Conservation (phyloP, 192 early-diverging fungal genomes). For the Neocallimastix lanati region DNA sequence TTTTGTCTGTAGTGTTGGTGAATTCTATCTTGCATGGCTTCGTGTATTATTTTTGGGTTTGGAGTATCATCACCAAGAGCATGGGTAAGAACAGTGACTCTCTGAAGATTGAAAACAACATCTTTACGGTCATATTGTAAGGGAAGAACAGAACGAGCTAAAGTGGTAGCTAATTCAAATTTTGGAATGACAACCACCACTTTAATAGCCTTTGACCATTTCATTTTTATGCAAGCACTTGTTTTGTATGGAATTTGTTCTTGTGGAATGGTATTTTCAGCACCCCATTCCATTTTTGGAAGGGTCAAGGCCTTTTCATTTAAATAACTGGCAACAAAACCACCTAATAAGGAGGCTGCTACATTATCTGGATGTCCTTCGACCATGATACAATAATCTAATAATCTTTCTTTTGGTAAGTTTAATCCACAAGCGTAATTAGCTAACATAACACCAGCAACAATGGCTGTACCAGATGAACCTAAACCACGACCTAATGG, state of each 20-base stretch:
- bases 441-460: too few species aligned
- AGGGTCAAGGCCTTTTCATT: too few species aligned
- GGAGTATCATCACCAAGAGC: conserved; percentile 52
- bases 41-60: conserved; percentile 58
- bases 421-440: conserved; percentile 55
- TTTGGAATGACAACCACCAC: conserved; percentile 65
- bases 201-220: conserved; percentile 49
- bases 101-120: conserved; percentile 88
- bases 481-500: too few species aligned
- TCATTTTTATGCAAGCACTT: conserved; percentile 40
- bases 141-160: conserved; percentile 76
- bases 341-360: conserved; percentile 79
- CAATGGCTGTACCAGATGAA: conserved; percentile 88
- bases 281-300: too few species aligned
- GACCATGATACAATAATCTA: conserved; percentile 79
- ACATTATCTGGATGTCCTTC: conserved; percentile 98
- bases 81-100: conserved; percentile 71
- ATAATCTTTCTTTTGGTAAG: conserved; percentile 52
- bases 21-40: conserved; percentile 91
- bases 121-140: conserved; percentile 53
- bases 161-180: conserved; percentile 81
- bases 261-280: too few species aligned
- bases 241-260: too few species aligned
- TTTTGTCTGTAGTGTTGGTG: too few species aligned
- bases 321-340: conserved; percentile 78